phyloP scores from a whole-genome alignment of 169 alveolate species.

The Eimeria falciformis region DNA sequence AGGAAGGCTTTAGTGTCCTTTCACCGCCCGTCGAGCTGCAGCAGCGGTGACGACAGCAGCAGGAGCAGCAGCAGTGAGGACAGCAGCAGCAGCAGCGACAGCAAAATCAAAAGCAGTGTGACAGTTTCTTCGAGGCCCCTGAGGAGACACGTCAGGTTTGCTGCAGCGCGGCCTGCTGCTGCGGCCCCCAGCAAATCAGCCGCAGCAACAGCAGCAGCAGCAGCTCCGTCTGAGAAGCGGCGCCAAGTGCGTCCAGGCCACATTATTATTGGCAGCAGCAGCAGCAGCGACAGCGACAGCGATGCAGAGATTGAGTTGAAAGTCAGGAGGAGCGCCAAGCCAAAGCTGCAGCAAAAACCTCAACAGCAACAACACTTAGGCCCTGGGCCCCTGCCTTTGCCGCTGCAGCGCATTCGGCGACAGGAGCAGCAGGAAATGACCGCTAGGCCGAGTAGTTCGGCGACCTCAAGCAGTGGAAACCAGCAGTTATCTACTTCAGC shows the following conservation, averaged over 20 bases:
- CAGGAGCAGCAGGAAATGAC: slow-evolving; percentile 7
- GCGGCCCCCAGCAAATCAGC: not conserved
- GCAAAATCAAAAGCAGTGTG: not conserved
- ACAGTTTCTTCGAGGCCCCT: not conserved
- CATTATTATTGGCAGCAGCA: not conserved
- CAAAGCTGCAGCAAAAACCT: not conserved
- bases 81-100: slow-evolving; percentile 29
- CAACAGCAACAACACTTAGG: slow-evolving; percentile 15
- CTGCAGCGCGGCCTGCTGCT: not conserved
- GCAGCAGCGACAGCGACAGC: slow-evolving; percentile 15
- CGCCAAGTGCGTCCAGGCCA: not conserved
- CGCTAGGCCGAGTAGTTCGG: not conserved
- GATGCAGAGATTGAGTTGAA: not conserved
- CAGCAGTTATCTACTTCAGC: not conserved
- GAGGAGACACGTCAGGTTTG: not conserved
- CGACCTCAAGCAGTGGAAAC: no score
- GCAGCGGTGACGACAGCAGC: not conserved
- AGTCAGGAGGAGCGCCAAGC: not conserved
- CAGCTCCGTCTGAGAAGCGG: not conserved
- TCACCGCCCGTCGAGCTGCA: not conserved
- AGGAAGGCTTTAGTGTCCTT: not conserved
- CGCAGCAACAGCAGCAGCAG: not conserved
- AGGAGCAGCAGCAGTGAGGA: slow-evolving; percentile 36
- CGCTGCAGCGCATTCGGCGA: slow-evolving; percentile 5
- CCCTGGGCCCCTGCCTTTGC: slow-evolving; percentile 4